Evolutionary conservation across 768 basidiomycete species (phyloP), one percentile per base, ranked within the genome.

Genomic region (Tricholoma saponaceum): DNA sequence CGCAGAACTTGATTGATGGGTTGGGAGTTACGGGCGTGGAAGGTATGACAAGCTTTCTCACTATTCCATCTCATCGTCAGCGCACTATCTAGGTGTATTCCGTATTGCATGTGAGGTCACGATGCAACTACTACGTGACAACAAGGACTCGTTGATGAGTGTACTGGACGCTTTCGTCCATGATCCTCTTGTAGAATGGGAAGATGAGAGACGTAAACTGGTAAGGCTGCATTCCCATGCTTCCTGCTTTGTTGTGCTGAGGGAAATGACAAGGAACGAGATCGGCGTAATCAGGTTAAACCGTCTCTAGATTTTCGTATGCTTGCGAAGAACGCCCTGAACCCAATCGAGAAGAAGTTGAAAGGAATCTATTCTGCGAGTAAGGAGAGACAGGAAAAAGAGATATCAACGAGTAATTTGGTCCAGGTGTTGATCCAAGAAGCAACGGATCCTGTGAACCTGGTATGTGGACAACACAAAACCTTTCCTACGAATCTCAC

Each of bases 131-230:
- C 79, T 99, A 23, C 85, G 94, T 28, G 84, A 89, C 61, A 95
- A 98, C 78, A 90, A 87, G 70, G 95, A 98, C 68, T 88, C 87
- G 41, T 76, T 99, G 55, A 94, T 95, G 89, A 95, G 87, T 68
- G 92, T 98, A 0, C 81, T 99, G 37, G 96, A 98, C 67, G 92
- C 97, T 1, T 98, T 98, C 69, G 85, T 95, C 28, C 96, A 98
- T 64, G 97, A 99, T 70, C 97, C 97, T 1, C 80, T 99, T 2
- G 89, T 95, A 30, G 96, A 98, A 70, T 98, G 95, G 92, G 89
- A 92, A 59, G 87, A 92, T 43, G 86, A 90, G 68, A 86, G 84
- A 60, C 81, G 85, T 13, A 87, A 83, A 66, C 72, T 84, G 68
- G 84, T 86, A 59, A 77, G 60, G 13, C 16, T 22, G 41, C 22